phyloP scores from a whole-genome alignment of 2,329 filamentous ascomycete genomes.

The Lachnellula arida region DNA sequence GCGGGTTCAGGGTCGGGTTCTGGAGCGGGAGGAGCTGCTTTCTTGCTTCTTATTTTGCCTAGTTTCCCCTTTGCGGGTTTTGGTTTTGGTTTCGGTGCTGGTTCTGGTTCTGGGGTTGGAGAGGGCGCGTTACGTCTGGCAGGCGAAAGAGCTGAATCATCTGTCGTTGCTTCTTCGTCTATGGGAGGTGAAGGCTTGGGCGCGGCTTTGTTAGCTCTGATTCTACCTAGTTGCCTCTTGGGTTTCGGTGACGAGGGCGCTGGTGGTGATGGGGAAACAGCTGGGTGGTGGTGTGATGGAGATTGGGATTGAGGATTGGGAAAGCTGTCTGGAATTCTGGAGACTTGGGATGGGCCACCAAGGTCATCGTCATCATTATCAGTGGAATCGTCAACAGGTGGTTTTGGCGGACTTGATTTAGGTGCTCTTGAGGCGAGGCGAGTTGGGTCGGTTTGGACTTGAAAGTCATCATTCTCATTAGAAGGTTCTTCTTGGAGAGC shows the following conservation, averaged over 20 bases:
- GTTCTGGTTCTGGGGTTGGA: conserved; percentile 4
- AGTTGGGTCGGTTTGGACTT: conserved; percentile 29
- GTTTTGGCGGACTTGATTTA: neutral
- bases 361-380: conserved; percentile 29
- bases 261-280: conserved; percentile 1
- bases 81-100: conserved; percentile 8
- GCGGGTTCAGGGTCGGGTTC: neutral
- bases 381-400: conserved; percentile 14
- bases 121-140: neutral
- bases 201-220: conserved; percentile 7
- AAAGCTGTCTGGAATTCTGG: conserved; percentile 27
- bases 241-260: neutral
- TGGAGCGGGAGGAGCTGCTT: neutral
- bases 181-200: neutral
- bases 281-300: neutral
- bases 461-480: conserved; percentile 28
- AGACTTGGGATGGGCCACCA: conserved; percentile 25
- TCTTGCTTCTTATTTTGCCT: conserved; percentile 9
- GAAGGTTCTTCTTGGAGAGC: conserved; percentile 5
- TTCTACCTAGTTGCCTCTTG: conserved; percentile 9
- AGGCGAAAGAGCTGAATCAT: neutral
- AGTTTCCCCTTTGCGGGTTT: conserved; percentile 7
- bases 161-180: neutral
- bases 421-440: conserved; percentile 7
- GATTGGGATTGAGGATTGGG: conserved; percentile 15